A percentile compares a stretch with the other conserved stretches of the same genome.
Conservation (phyloP, 257 asterid species). For the Solanum rostratum region DNA sequence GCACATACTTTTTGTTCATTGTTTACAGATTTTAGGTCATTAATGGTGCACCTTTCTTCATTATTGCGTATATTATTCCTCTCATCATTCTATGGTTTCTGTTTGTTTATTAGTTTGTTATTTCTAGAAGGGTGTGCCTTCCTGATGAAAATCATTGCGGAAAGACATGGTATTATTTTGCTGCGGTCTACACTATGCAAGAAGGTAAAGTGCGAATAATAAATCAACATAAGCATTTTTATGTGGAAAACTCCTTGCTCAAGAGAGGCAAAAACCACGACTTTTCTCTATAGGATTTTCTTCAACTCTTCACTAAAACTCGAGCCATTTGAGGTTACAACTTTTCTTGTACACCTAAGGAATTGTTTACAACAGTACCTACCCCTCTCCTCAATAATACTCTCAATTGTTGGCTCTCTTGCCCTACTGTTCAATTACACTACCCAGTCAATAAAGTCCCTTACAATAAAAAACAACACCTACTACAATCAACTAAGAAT, state of each 20-base stretch:
- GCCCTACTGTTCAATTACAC: not conserved
- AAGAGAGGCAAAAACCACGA: not conserved
- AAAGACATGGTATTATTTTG: not conserved
- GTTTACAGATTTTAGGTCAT: not conserved
- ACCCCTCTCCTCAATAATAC: not conserved
- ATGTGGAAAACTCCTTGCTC: not conserved
- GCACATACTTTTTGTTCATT: not conserved
- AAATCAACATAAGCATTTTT: not conserved
- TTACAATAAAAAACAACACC: not conserved
- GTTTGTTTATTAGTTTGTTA: not conserved
- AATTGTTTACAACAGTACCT: not conserved
- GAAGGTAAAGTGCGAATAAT: not conserved
- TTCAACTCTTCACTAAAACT: not conserved
- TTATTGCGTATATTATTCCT: not conserved
- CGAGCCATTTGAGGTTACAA: not conserved
- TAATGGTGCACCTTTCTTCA: not conserved
- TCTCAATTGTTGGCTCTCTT: not conserved
- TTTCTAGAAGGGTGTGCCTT: not conserved
- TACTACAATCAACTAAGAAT: not conserved
- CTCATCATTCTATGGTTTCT: not conserved
- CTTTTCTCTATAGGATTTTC: not conserved
- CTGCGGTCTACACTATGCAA: not conserved
- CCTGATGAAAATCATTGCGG: not conserved
- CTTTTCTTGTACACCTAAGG: not conserved
- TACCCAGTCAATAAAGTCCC: not conserved